Evolutionary conservation across 2,329 filamentous ascomycete genomes (phyloP).

Genomic region (Alternaria postmessia): DNA sequence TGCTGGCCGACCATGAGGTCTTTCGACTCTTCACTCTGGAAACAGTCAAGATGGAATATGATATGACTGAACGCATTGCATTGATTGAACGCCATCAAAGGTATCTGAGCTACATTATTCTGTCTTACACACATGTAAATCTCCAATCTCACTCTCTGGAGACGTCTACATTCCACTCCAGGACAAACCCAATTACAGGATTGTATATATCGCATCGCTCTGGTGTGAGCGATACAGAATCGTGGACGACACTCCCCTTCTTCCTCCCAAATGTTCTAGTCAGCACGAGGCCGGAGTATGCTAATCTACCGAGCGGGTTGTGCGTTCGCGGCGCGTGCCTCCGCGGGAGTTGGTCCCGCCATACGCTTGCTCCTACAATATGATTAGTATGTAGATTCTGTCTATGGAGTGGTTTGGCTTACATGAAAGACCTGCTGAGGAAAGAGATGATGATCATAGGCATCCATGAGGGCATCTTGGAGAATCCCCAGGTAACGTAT

Average conservation of each 20-base stretch:
- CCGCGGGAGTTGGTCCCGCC: slow-evolving; percentile 15
- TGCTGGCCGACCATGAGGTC: neutral
- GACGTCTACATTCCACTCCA: slow-evolving; percentile 1
- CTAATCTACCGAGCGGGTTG: slow-evolving; percentile 12
- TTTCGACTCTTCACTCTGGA: neutral
- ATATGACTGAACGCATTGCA: neutral
- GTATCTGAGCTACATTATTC: slow-evolving; percentile 6
- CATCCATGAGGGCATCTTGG: slow-evolving; percentile 71
- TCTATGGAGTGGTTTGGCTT: slow-evolving; percentile 48
- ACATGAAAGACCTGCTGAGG: slow-evolving; percentile 78
- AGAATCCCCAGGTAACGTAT: slow-evolving; percentile 71
- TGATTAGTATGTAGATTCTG: neutral
- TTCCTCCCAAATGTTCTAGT: neutral
- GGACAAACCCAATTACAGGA: slow-evolving; percentile 21
- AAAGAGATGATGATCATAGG: slow-evolving; percentile 81
- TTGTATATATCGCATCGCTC: slow-evolving; percentile 16
- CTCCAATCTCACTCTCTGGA: neutral
- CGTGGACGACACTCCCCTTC: neutral
- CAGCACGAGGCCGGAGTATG: neutral
- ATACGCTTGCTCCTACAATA: slow-evolving; percentile 22
- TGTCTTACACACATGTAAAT: neutral
- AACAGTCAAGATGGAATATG: neutral
- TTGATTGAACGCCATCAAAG: slow-evolving; percentile 11
- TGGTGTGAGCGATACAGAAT: slow-evolving; percentile 1
- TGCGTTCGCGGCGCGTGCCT: slow-evolving; percentile 9